Base-by-base conservation (phyloP, 352 stramenopile genomes). In the Pythium brachiatum region DNA sequence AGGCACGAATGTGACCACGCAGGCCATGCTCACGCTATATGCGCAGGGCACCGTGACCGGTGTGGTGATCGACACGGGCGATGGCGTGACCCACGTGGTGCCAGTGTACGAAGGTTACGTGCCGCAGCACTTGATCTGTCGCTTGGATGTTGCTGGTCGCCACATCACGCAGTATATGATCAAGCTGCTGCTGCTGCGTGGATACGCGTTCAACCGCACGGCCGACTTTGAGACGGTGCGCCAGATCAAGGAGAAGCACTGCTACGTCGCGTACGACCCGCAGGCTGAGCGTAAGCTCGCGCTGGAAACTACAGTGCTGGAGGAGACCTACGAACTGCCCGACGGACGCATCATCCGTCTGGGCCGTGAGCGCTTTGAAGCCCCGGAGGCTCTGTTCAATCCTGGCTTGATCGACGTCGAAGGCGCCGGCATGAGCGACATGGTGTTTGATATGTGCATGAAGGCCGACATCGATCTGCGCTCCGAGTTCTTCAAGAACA, bases 391-490 rank as follows among this genome's bases (percentile, higher is more conserved):
- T 39, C 79, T 99, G 7, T 99, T 99, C 73, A 88, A 98, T 64
- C 97, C 97, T 18, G 93, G 81, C 27, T 73, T 99, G 38, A 95
- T 99, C 69, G 97, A 98, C 57, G 91, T 97, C n/a, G 97, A 99
- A 76, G 92, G 95, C 72, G 73, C 79, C 1, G 96, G 97, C 9
- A 84, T 99, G 51, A 93, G 94, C 52, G 96, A 99, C 73, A 97
- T 99, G 81, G 80, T 99, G 6, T 98, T 99, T 60, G 93, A 99
- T 59, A 98, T 97, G 81, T 99, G 98, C 76, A 95, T 97, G 81
- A 97, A 98, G 70, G 96, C 95, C n/a, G 88, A 94, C 39, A 91
- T 95, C 20, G 97, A 99, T 73, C 80, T 97, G 38, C 87, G 96
- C 53, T 82, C 83, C 6, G 96, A 97, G 57, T 98, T 99, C 50